phyloP scores from a whole-genome alignment of 768 basidiomycete genomes.

The Dioszegia aurantiaca region DNA sequence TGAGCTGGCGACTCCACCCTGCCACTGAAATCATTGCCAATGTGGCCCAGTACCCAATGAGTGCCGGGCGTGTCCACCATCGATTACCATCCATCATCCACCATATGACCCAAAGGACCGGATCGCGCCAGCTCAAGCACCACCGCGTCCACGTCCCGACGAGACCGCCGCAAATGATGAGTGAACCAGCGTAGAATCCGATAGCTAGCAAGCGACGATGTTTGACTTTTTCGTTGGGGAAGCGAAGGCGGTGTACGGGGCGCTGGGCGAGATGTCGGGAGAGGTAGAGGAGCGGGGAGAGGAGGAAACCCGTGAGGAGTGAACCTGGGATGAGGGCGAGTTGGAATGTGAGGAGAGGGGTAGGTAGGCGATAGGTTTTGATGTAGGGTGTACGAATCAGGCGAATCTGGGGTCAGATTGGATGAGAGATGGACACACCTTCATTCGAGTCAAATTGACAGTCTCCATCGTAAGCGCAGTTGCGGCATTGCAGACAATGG shows the following conservation, averaged over 20 bases:
- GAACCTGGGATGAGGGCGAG: slow-evolving; percentile 88
- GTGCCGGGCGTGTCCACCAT: slow-evolving; percentile 72
- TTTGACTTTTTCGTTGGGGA: slow-evolving; percentile 75
- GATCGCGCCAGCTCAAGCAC: slow-evolving; percentile 73
- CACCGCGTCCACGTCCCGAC: slow-evolving; percentile 91
- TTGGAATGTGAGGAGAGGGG: slow-evolving; percentile 86
- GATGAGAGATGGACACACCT: slow-evolving; percentile 58
- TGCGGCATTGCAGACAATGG: slow-evolving; percentile 81
- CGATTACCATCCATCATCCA: slow-evolving; percentile 73
- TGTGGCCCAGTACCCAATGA: slow-evolving; percentile 81
- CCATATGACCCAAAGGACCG: slow-evolving; percentile 79
- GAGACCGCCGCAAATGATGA: slow-evolving; percentile 72
- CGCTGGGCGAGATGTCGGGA: slow-evolving; percentile 87
- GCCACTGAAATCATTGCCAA: slow-evolving; percentile 80
- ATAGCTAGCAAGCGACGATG: slow-evolving; percentile 79
- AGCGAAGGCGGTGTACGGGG: slow-evolving; percentile 72
- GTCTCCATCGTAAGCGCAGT: slow-evolving; percentile 82
- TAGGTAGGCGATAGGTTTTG: slow-evolving; percentile 87
- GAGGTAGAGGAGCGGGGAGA: slow-evolving; percentile 88
- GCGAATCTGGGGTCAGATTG: slow-evolving; percentile 62
- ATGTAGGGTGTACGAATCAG: slow-evolving; percentile 75
- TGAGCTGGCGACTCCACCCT: slow-evolving; percentile 89
- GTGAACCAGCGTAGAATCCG: slow-evolving; percentile 74
- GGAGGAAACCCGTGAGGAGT: slow-evolving; percentile 83
- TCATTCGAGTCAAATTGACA: slow-evolving; percentile 74